phyloP scores from a whole-genome alignment of 75 land plant genomes.

The Pinus albicaulis region DNA sequence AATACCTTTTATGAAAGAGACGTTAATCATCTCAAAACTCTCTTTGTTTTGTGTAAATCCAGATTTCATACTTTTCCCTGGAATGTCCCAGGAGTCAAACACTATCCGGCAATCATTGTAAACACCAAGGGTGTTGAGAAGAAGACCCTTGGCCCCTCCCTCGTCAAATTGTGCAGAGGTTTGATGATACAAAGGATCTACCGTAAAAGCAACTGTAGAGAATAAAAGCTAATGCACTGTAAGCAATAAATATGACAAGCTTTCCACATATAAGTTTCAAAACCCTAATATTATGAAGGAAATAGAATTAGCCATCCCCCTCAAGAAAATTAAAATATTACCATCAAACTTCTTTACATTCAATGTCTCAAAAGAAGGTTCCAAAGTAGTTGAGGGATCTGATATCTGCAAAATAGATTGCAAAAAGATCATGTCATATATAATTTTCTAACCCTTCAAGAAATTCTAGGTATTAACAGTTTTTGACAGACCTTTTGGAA shows the following conservation, averaged over 20 bases:
- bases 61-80: conserved; percentile 47
- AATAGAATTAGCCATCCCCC: not conserved
- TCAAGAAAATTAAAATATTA: conserved; percentile 13
- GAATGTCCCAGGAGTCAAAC: conserved; percentile 87
- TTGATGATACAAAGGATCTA: conserved; percentile 97
- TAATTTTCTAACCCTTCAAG: not conserved
- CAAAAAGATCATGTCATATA: not conserved
- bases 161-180: conserved; percentile 99
- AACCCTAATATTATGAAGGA: not conserved
- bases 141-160: conserved; percentile 97
- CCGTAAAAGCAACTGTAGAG: conserved; percentile 82
- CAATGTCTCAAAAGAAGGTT: conserved; percentile 82
- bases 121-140: conserved; percentile 82
- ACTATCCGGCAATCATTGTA: conserved; percentile 79
- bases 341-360: conserved; percentile 98
- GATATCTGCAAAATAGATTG: conserved; percentile 45
- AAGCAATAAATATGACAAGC: not conserved
- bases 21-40: conserved; percentile 44
- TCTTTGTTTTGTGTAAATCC: conserved; percentile 23
- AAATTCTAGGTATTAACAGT: not conserved
- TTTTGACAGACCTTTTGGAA: not conserved
- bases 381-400: conserved; percentile 61
- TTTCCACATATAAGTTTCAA: not conserved
- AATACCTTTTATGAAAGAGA: conserved; percentile 76
- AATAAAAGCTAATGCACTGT: conserved; percentile 6